Base-by-base conservation (phyloP, 2,329 filamentous ascomycete genomes). In the Paracoccidioides brasiliensis region DNA sequence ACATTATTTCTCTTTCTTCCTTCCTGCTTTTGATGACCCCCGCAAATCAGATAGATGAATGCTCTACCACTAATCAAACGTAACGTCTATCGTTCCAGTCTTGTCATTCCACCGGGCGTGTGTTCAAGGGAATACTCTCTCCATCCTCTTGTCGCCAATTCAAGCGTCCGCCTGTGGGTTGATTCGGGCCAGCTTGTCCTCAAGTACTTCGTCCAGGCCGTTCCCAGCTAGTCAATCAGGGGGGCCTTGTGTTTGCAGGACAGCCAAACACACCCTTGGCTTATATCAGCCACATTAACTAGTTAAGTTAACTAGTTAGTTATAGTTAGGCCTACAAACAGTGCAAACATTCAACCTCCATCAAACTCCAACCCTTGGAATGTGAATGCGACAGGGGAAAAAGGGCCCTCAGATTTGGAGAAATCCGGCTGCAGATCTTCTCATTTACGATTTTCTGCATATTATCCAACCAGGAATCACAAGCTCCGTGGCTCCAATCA, bases 161-260 rank as follows among this genome's bases (percentile, higher is more conserved):
- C 9, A 32, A 14, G 5, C 22, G 5, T 50, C 30, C 5, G n/a
- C 9, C 37, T 48, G 30, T n/a, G n/a, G n/a, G n/a, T 28, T 49
- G 12, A 33, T 57, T 58, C 53, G 58, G 60, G 59, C 58, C 60
- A 61, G 60, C 60, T 60, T 61, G 59, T 60, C 59, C 60, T 62
- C 55, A 8, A 8, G 41, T 51, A 33, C 22, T 22, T 22, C 22
- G 22, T 22, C 58, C 60, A 61, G 60, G 59, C 59, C 60, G 59
- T 60, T 58, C 60, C 61, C 55, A 8, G 22, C 32, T 51, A 33
- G 43, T 28, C 14, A 46, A 22, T 28, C 10, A 44, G 38, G 51
- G 51, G 33, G 22, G 22, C 22, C 8, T n/a, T 5, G 7, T 37
- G 40, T 44, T 35, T 30, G 14, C 40, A 53, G 6, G 41, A 30